These are phyloP conservation scores for Macadamia integrifolia DNA, from an alignment of 164 flowering plant genomes.

Conservation along the genomic window DNA sequence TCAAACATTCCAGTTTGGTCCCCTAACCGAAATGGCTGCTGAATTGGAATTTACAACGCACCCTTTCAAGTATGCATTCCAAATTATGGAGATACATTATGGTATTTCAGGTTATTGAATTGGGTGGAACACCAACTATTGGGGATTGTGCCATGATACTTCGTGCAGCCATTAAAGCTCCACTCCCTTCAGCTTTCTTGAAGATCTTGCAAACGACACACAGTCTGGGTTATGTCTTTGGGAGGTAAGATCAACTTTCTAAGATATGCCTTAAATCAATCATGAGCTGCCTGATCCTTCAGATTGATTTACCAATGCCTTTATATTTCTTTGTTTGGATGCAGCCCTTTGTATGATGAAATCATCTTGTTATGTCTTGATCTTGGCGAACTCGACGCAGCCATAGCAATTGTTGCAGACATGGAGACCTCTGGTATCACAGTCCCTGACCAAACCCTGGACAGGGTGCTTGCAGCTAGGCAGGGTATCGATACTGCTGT, in stretches of 20 bases:
- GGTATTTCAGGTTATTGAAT: slow-evolving; percentile 71
- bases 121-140: slow-evolving; percentile 89
- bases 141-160: slow-evolving; percentile 91
- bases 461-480: slow-evolving; percentile 73
- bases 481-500: slow-evolving; percentile 26
- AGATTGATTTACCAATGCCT: neutral
- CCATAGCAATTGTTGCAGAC: slow-evolving; percentile 88
- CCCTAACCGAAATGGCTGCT: too few species aligned
- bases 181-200: slow-evolving; percentile 83
- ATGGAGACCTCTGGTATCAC: slow-evolving; percentile 79
- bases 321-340: neutral
- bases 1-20: too few species aligned
- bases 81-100: neutral
- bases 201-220: slow-evolving; percentile 79
- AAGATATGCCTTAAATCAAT: too few species aligned
- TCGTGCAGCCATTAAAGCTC: slow-evolving; percentile 87
- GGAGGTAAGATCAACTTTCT: slow-evolving; percentile 49
- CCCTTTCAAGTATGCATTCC: neutral
- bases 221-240: slow-evolving; percentile 73
- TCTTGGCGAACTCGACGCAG: slow-evolving; percentile 86
- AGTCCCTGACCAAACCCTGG: slow-evolving; percentile 69
- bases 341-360: slow-evolving; percentile 91
- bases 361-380: slow-evolving; percentile 75
- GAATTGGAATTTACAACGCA: too few species aligned
- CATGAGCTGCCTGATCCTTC: too few species aligned